A percentile compares a stretch with the other conserved stretches of the same genome.
These are phyloP conservation scores for Aleurites moluccanus DNA, from an alignment of 441 rosid species.

Conservation along the genomic window DNA sequence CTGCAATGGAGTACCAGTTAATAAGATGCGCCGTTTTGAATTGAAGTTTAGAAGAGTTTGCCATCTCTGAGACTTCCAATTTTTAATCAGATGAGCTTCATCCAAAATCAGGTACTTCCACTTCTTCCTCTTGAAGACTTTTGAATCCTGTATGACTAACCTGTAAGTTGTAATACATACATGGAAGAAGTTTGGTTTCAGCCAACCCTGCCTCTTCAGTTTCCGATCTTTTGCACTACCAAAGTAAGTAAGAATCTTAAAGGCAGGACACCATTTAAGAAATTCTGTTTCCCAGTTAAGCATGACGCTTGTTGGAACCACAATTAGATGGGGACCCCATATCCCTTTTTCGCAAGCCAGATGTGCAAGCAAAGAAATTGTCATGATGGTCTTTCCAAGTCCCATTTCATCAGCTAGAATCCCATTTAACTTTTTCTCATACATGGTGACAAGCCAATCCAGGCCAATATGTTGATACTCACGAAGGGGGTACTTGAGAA, in stretches of 20 bases:
- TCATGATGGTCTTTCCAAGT: constrained; percentile 99
- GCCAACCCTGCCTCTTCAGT: constrained; percentile 98
- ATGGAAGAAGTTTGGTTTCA: constrained; percentile 96
- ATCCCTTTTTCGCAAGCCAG: constrained; percentile 99
- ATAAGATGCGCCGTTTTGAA: constrained; percentile 93
- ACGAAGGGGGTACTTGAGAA: constrained; percentile 94
- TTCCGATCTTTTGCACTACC: constrained; percentile 99
- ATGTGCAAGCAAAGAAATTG: constrained; percentile 97
- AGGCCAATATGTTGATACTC: constrained; percentile 99
- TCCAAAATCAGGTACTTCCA: constrained; percentile 99
- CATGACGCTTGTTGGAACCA: constrained; percentile 99
- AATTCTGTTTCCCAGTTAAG: constrained; percentile 99
- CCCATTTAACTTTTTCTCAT: constrained; percentile 96
- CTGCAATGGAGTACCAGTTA: constrained; percentile 99
- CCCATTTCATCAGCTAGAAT: constrained; percentile 99
- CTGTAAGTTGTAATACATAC: constrained; percentile 98
- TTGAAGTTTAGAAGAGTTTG: constrained; percentile 98
- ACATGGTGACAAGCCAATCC: constrained; percentile 99
- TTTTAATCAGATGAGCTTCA: constrained; percentile 99
- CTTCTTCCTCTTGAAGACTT: constrained; percentile 98
- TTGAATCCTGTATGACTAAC: constrained; percentile 95
- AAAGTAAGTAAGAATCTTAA: constrained; percentile 97
- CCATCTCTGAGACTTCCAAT: constrained; percentile 99
- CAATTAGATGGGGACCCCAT: constrained; percentile 99
- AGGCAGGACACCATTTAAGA: constrained; percentile 99